These are phyloP conservation scores for Melocanna baccifera DNA, from an alignment of 176 grass and related monocot species.

Conservation along the genomic window DNA sequence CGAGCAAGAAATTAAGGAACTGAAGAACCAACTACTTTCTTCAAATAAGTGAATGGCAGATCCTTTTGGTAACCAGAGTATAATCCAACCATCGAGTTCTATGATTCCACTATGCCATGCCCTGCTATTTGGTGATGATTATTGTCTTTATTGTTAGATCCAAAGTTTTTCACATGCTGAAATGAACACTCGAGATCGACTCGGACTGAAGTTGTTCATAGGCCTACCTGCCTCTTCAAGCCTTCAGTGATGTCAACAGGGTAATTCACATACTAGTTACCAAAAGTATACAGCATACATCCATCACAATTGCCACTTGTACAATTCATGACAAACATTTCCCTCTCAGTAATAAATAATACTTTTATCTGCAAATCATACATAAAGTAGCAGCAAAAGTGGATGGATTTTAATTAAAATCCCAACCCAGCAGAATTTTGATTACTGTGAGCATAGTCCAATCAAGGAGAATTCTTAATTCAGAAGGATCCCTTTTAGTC, in stretches of 20 bases:
- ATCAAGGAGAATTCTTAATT: neutral
- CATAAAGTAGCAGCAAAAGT: neutral
- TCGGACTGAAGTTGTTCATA: neutral
- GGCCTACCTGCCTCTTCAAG: neutral
- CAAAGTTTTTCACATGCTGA: neutral
- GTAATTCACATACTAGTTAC: neutral
- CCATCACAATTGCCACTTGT: neutral
- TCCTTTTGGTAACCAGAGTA: neutral
- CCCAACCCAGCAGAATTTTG: neutral
- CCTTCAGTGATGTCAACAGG: neutral
- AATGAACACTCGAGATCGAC: neutral
- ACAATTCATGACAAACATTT: neutral
- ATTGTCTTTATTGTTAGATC: neutral
- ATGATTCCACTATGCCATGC: neutral
- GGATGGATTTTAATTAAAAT: neutral
- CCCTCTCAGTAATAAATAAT: neutral
- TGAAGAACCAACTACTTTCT: neutral
- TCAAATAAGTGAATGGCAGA: neutral
- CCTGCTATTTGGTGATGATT: neutral
- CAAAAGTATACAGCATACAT: neutral
- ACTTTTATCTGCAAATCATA: neutral
- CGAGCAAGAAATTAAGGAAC: neutral
- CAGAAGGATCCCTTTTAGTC: neutral
- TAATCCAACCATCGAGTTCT: neutral
- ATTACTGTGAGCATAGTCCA: conserved; percentile 1